Evolutionary conservation across 768 basidiomycete species (phyloP), one percentile per base, ranked within the genome.

Genomic region (Boletus vinaceobasis): DNA sequence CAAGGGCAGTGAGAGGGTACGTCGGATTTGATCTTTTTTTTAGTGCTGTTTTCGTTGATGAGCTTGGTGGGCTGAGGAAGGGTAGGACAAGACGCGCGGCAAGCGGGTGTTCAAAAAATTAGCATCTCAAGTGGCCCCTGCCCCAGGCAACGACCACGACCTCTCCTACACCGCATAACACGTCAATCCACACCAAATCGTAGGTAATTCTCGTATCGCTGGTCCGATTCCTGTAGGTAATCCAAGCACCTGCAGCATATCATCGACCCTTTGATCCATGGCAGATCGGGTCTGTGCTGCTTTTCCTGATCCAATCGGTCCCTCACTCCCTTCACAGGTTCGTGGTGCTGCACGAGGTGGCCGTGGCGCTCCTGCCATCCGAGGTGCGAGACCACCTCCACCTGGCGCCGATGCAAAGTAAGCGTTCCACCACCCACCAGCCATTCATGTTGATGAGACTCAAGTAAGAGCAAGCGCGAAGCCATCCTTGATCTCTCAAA

Each of bases 401-500:
- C 46, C 52, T 3, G 50, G 50, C 21, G 50, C 60, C 10, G 71
- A 71, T 3, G 57, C 60, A 50, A 71, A 61, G 71, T 73, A 54
- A 60, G 71, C 46, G 38, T 46, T 7, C 49, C 32, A 44, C 50
- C 45, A 31, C 8, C 48, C 32, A 38, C 45, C 45, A 14, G 17
- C 48, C 50, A 58, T 64, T 52, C 59, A 37, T 63, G 51, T 71
- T 71, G 67, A 72, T 60, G 55, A 63, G 58, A 63, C 61, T 60
- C 59, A 69, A 71, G 69, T 48, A 71, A 72, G 67, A 58, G 69
- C 42, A 90, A 89, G 70, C 83, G 91, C 40, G 96, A 98, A 72
- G 91, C 93, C 29, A 98, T 98, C 72, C 84, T 98, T 32, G 94
- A 98, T 71, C 85, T 98, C 32, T 85, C 90, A 46, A 95, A 96